A percentile compares a stretch with the other conserved stretches of the same genome.
phyloP scores from a whole-genome alignment of 495 filamentous ascomycete genomes.

The Usnea hakonensis region DNA sequence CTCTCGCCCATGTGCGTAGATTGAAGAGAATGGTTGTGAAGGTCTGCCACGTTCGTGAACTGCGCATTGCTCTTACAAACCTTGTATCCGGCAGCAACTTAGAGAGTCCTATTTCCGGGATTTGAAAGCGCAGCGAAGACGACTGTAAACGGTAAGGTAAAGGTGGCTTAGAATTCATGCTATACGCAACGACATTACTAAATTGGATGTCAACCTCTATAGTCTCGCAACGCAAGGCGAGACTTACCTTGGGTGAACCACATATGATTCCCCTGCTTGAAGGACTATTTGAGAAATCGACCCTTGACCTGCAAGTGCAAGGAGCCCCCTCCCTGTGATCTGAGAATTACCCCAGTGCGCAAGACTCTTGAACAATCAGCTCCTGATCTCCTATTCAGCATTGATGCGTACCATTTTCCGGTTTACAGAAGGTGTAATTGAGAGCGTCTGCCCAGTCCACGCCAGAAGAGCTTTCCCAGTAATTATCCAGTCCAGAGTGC shows the following conservation, averaged over 20 bases:
- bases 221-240: neutral
- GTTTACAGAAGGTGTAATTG: constrained; percentile 65
- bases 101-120: constrained; percentile 55
- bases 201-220: constrained; percentile 12
- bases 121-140: constrained; percentile 64
- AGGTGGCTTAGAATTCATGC: constrained; percentile 62
- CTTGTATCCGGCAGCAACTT: constrained; percentile 51
- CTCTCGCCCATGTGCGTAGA: constrained; percentile 63
- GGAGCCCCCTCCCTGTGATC: constrained; percentile 77
- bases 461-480: constrained; percentile 78
- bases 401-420: constrained; percentile 51
- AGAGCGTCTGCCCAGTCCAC: constrained; percentile 88
- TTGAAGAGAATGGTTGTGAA: constrained; percentile 52
- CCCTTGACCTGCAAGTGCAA: constrained; percentile 75
- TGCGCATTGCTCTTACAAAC: constrained; percentile 62
- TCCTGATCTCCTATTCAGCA: neutral
- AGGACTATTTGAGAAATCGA: constrained; percentile 78
- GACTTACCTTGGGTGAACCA: constrained; percentile 66
- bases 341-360: constrained; percentile 87
- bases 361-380: constrained; percentile 54
- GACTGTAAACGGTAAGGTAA: constrained; percentile 78
- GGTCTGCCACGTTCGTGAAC: constrained; percentile 61
- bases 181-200: constrained; percentile 85
- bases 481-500: constrained; percentile 93
- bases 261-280: constrained; percentile 72